Conservation (phyloP, 805 yeast genomes). For the Saccharomycopsis sp. region DNA sequence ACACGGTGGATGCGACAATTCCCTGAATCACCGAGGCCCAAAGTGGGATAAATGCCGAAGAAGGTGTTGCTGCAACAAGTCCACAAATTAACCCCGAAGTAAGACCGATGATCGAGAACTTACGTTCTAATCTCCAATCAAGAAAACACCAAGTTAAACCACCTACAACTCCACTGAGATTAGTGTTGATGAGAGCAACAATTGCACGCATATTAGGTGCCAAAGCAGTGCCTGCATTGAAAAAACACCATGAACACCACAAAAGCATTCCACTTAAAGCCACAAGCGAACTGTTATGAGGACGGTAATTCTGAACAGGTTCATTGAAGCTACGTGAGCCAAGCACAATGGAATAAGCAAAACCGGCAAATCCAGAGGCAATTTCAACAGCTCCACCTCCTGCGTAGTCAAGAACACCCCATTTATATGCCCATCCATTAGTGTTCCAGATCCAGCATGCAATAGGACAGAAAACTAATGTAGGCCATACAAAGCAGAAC, state of each 20-base stretch:
- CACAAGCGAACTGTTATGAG: slow-evolving; percentile 89
- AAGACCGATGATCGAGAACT: slow-evolving; percentile 90
- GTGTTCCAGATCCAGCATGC: slow-evolving; percentile 94
- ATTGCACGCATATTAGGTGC: slow-evolving; percentile 79
- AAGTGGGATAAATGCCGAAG: slow-evolving; percentile 83
- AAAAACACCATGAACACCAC: slow-evolving; percentile 96
- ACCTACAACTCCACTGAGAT: slow-evolving; percentile 82
- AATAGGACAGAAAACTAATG: slow-evolving; percentile 89
- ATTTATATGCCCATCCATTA: slow-evolving; percentile 87
- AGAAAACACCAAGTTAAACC: slow-evolving; percentile 88
- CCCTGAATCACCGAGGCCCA: slow-evolving; percentile 91
- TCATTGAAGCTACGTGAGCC: slow-evolving; percentile 70
- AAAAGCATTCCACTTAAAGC: slow-evolving; percentile 81
- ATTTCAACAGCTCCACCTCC: slow-evolving; percentile 99
- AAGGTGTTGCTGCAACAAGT: slow-evolving; percentile 93
- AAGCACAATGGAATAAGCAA: slow-evolving; percentile 72
- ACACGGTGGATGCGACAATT: slow-evolving; percentile 67
- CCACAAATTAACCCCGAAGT: slow-evolving; percentile 97
- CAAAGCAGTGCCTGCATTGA: slow-evolving; percentile 85
- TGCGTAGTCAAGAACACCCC: slow-evolving; percentile 94
- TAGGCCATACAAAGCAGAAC: slow-evolving; percentile 81
- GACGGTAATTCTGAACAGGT: slow-evolving; percentile 80
- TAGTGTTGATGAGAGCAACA: slow-evolving; percentile 88
- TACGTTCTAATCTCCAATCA: slow-evolving; percentile 81
- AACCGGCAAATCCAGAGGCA: slow-evolving; percentile 83